Evolutionary conservation across 495 filamentous ascomycete species (phyloP), one percentile per base, ranked within the genome.

Genomic region (Lasiosphaeria miniovina): DNA sequence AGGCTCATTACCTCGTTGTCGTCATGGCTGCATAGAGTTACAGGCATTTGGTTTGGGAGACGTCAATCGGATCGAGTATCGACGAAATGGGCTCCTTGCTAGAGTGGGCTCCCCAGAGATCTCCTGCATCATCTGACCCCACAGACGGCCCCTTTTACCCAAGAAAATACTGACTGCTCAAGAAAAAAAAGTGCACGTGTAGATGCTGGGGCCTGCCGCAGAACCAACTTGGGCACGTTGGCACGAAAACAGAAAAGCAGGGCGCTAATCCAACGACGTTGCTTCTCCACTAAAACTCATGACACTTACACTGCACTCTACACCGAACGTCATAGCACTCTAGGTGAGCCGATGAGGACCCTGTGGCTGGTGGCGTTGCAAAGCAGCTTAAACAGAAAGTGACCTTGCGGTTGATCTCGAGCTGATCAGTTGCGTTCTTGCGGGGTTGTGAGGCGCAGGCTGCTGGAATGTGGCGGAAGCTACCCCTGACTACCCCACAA

Each of bases 1-100:
- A 45, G 4, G 36, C 56, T 49, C 36, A 32, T 58, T 58, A 58
- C 56, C 56, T 58, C 56, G 52, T 58, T 36, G 34, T 43, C 56
- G 56, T 58, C 56, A 52, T 48, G 14, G 55, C 12, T 6, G 11
- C 8, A n/a, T 24, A 24, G 24, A 1, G 24, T 24, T 24, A 24
- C 24, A 24, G 24, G 24, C 24, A 24, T 24, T 24, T 24, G 24
- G 24, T 24, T 24, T 24, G 24, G 24, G 24, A 24, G 24, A 24
- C 24, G 24, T 24, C 24, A 24, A 24, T 24, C 24, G 24, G 24
- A 24, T 24, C 24, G 24, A 24, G 24, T 24, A 24, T 24, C 24
- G 24, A 24, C 24, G 24, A 24, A 24, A 24, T 24, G 24, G 24
- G 24, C 24, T 24, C 2, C 24, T 24, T 24, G 24, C 24, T 2